Conservation (phyloP, 2,329 filamentous ascomycete genomes). For the Verticillium tricorpus region DNA sequence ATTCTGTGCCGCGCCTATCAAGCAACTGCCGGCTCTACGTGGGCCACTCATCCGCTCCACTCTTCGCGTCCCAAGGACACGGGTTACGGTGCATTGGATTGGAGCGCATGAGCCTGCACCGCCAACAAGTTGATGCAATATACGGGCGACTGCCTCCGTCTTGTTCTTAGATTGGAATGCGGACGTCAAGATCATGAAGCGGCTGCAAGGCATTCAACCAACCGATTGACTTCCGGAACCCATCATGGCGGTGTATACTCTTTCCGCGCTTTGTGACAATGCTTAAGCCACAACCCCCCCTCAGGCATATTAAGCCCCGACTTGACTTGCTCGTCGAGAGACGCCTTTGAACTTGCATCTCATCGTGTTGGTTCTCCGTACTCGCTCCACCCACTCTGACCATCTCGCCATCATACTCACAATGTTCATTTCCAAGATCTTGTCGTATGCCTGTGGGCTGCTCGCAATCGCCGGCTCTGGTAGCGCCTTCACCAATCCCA, state of each 20-base stretch:
- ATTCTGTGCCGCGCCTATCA: not conserved
- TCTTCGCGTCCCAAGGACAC: not conserved
- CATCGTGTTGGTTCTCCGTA: too few species aligned
- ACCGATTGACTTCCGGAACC: too few species aligned
- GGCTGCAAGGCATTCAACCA: too few species aligned
- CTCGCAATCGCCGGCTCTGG: slow-evolving; percentile 14
- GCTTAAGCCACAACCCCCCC: too few species aligned
- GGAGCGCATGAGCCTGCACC: not conserved
- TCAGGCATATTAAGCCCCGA: too few species aligned
- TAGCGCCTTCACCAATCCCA: slow-evolving; percentile 44
- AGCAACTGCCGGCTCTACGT: not conserved
- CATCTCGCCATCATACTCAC: not conserved
- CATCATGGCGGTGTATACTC: too few species aligned
- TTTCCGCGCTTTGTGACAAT: too few species aligned
- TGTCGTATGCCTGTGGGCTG: not conserved
- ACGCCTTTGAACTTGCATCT: too few species aligned
- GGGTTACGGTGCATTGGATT: not conserved
- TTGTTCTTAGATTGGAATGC: too few species aligned
- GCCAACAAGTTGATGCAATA: not conserved
- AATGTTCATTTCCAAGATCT: not conserved
- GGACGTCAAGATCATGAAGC: too few species aligned
- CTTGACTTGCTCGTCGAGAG: too few species aligned
- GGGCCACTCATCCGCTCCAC: not conserved
- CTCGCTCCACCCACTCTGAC: not conserved
- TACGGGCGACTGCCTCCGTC: not conserved